Conservation (phyloP, 2,329 filamentous ascomycete species). For the Aciculosporium take region DNA sequence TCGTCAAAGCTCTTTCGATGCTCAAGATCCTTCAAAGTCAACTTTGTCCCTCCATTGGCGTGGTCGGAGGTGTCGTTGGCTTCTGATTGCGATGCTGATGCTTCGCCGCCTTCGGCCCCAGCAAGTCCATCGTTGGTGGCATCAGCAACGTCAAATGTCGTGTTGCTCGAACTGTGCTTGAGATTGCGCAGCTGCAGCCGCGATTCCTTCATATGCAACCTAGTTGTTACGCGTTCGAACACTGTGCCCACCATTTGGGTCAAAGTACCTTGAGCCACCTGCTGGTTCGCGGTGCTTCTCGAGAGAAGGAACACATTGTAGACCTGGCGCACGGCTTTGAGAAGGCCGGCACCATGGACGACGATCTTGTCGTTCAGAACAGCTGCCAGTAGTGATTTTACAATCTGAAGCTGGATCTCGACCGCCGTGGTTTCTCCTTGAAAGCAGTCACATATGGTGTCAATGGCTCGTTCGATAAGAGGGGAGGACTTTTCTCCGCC, state of each 20-base stretch:
- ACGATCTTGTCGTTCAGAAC: conserved; percentile 98
- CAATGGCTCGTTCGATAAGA: conserved; percentile 91
- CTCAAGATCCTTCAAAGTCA: conserved; percentile 53
- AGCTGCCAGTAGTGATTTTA: conserved; percentile 89
- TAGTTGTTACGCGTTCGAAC: conserved; percentile 81
- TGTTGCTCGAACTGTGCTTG: conserved; percentile 37
- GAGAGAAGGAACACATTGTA: conserved; percentile 98
- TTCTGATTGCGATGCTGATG: conserved; percentile 19
- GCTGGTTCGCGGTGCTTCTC: conserved; percentile 86
- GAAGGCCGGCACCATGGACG: conserved; percentile 84
- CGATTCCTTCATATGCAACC: conserved; percentile 76
- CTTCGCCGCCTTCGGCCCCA: conserved; percentile 23
- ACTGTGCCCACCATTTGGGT: conserved; percentile 98
- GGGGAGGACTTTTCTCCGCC: conserved; percentile 38
- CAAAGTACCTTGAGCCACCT: conserved; percentile 89
- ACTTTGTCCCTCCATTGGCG: conserved; percentile 33
- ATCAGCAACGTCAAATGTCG: conserved; percentile 34
- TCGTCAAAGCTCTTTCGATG: conserved; percentile 56
- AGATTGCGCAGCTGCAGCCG: conserved; percentile 44
- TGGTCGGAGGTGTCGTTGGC: conserved; percentile 16
- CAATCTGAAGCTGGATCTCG: conserved; percentile 92
- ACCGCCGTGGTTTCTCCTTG: conserved; percentile 86
- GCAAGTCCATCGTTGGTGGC: conserved; percentile 22
- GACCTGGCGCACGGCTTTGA: conserved; percentile 93
- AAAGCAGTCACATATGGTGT: conserved; percentile 98